Percentiles rank a stretch among this genome's conserved stretches.
Conservation (phyloP, 2,329 filamentous ascomycete genomes). For the Cryphonectria japonica region DNA sequence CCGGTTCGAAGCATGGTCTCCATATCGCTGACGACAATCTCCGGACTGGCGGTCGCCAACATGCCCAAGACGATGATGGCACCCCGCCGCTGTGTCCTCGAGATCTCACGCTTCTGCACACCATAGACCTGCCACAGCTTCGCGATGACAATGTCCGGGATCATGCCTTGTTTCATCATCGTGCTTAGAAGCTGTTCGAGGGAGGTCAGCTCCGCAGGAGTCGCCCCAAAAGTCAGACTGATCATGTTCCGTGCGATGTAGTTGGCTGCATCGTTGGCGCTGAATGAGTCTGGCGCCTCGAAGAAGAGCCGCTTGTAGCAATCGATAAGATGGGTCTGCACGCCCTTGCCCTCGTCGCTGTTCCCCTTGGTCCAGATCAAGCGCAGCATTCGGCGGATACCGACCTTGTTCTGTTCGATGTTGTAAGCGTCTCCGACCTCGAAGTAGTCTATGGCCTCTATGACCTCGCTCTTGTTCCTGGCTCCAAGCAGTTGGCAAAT, state of each 20-base stretch:
- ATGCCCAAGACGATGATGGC: slow-evolving; percentile 97
- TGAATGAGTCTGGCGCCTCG: slow-evolving; percentile 88
- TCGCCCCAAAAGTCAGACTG: slow-evolving; percentile 93
- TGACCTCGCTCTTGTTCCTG: slow-evolving; percentile 97
- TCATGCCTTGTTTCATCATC: slow-evolving; percentile 93
- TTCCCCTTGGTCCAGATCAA: slow-evolving; percentile 99
- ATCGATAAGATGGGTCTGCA: slow-evolving; percentile 94
- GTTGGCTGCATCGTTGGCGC: slow-evolving; percentile 86
- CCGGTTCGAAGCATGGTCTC: slow-evolving; percentile 92
- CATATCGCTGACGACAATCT: slow-evolving; percentile 93
- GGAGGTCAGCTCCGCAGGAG: slow-evolving; percentile 91
- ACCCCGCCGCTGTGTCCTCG: slow-evolving; percentile 84
- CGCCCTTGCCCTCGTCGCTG: slow-evolving; percentile 97
- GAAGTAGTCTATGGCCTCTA: slow-evolving; percentile 99
- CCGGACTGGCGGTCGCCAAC: slow-evolving; percentile 89
- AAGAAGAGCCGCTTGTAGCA: slow-evolving; percentile 97
- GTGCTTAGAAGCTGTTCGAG: slow-evolving; percentile 92
- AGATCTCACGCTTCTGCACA: slow-evolving; percentile 91
- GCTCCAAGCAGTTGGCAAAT: slow-evolving; percentile 89
- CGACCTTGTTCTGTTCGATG: slow-evolving; percentile 87
- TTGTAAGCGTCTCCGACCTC: slow-evolving; percentile 95
- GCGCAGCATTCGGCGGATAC: slow-evolving; percentile 93
- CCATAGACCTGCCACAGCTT: slow-evolving; percentile 99
- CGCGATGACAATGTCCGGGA: slow-evolving; percentile 82
- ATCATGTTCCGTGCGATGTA: slow-evolving; percentile 99